These are phyloP conservation scores for Ceratobasidium sp. DNA, from an alignment of 1,284 basidiomycete species.

Conservation along the genomic window DNA sequence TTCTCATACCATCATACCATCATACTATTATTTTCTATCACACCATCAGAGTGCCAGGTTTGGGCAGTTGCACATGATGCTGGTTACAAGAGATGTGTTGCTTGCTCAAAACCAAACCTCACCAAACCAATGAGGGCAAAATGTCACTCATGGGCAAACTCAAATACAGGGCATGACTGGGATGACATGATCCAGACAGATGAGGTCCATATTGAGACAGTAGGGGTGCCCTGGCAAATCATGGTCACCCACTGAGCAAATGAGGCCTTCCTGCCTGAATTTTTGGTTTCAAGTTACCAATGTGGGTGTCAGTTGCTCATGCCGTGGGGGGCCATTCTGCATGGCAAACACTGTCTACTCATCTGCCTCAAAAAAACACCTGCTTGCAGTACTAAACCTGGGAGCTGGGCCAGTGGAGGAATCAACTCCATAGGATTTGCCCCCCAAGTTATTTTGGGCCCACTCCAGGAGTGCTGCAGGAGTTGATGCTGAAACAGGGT, in stretches of 20 bases:
- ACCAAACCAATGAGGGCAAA: too few relatives aligned
- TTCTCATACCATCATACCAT: too few relatives aligned
- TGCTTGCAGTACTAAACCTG: not conserved
- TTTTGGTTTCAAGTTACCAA: not conserved
- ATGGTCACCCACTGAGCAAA: not conserved
- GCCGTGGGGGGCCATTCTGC: not conserved
- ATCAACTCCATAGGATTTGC: not conserved
- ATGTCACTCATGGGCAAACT: too few relatives aligned
- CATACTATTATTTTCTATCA: too few relatives aligned
- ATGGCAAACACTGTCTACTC: not conserved
- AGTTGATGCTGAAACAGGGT: not conserved
- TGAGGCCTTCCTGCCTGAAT: not conserved
- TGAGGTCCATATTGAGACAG: not conserved
- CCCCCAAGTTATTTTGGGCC: not conserved
- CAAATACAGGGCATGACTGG: too few relatives aligned
- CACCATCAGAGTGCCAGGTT: too few relatives aligned
- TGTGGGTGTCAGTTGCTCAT: not conserved
- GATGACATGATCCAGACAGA: not conserved
- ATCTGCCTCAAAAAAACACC: not conserved
- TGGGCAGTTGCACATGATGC: too few relatives aligned
- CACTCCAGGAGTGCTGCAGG: not conserved
- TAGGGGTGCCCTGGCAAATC: not conserved
- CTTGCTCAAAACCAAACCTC: too few relatives aligned
- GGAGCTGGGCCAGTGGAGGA: constrained; percentile 3
- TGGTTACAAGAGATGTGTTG: too few relatives aligned